phyloP scores from a whole-genome alignment of 73 alveolate species.

The Symbiodinium natans region DNA sequence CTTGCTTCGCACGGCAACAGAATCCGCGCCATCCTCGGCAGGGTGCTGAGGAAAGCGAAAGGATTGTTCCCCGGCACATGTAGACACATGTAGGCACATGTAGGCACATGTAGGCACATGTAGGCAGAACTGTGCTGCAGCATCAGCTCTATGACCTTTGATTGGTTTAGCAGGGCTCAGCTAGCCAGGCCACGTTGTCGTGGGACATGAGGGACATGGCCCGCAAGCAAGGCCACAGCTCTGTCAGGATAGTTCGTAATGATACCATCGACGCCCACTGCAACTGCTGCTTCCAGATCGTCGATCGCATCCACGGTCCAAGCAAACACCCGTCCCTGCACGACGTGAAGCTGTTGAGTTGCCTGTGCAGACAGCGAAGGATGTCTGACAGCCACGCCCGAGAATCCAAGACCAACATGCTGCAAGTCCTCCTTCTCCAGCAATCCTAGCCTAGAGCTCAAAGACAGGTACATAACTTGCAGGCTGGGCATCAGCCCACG shows the following conservation, averaged over 20 bases:
- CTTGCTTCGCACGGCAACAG: too few species aligned
- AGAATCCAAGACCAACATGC: neutral
- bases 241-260: slow-evolving; percentile 45
- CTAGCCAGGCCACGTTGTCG: too few species aligned
- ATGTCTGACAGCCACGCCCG: slow-evolving; percentile 46
- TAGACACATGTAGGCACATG: too few species aligned
- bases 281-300: neutral
- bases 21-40: too few species aligned
- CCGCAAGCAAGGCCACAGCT: slow-evolving; percentile 51
- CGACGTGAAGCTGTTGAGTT: neutral
- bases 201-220: neutral
- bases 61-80: too few species aligned
- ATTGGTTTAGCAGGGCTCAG: neutral
- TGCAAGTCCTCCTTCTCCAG: slow-evolving; percentile 45
- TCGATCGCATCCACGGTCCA: slow-evolving; percentile 48
- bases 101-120: too few species aligned
- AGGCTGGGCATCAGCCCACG: neutral
- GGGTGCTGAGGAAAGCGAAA: too few species aligned
- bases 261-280: slow-evolving; percentile 34
- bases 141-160: too few species aligned
- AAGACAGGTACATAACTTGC: slow-evolving; percentile 28
- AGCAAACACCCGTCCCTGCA: slow-evolving; percentile 28
- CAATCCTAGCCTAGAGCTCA: slow-evolving; percentile 7
- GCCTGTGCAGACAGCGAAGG: neutral
- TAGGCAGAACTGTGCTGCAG: too few species aligned